Evolutionary conservation across 768 basidiomycete genomes (phyloP).

Genomic region (Lactifluus echinatus): DNA sequence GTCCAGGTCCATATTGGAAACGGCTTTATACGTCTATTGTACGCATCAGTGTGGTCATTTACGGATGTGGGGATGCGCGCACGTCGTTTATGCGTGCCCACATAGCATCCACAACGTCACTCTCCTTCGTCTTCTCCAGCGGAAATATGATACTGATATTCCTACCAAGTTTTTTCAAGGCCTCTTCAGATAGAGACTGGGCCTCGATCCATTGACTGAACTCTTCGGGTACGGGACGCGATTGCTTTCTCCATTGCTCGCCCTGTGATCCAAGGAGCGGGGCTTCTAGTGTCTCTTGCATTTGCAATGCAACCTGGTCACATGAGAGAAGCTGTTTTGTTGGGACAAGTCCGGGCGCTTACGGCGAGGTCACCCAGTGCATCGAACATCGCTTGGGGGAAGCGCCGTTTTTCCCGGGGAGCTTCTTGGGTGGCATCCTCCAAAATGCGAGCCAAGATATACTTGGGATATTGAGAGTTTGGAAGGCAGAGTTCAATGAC

Average conservation of each 20-base stretch:
- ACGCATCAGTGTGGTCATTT: slow-evolving; percentile 4
- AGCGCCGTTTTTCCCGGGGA: slow-evolving; percentile 63
- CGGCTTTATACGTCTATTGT: slow-evolving; percentile 7
- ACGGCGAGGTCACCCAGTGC: slow-evolving; percentile 78
- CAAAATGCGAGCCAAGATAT: slow-evolving; percentile 56
- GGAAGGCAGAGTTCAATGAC: slow-evolving; percentile 79
- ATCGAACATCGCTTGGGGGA: slow-evolving; percentile 74
- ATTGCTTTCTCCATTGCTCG: slow-evolving; percentile 40
- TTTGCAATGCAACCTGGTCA: slow-evolving; percentile 52
- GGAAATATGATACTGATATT: slow-evolving; percentile 54
- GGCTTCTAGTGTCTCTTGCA: slow-evolving; percentile 55
- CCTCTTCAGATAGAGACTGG: slow-evolving; percentile 50
- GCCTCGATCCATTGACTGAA: slow-evolving; percentile 66
- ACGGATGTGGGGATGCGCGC: slow-evolving; percentile 19
- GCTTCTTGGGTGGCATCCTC: slow-evolving; percentile 66
- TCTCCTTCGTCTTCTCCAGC: slow-evolving; percentile 44
- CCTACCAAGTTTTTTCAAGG: slow-evolving; percentile 40
- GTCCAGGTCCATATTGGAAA: slow-evolving; percentile 8
- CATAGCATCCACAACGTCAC: slow-evolving; percentile 45
- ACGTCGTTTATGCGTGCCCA: slow-evolving; percentile 60
- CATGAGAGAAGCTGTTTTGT: neutral
- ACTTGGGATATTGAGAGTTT: slow-evolving; percentile 53
- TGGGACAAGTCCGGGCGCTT: slow-evolving; percentile 20
- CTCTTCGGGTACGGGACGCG: slow-evolving; percentile 47
- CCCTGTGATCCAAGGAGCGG: slow-evolving; percentile 52